Evolutionary conservation across 2,329 filamentous ascomycete genomes (phyloP), one percentile per base, ranked within the genome.

Genomic region (Sarocladiaceae sp.): DNA sequence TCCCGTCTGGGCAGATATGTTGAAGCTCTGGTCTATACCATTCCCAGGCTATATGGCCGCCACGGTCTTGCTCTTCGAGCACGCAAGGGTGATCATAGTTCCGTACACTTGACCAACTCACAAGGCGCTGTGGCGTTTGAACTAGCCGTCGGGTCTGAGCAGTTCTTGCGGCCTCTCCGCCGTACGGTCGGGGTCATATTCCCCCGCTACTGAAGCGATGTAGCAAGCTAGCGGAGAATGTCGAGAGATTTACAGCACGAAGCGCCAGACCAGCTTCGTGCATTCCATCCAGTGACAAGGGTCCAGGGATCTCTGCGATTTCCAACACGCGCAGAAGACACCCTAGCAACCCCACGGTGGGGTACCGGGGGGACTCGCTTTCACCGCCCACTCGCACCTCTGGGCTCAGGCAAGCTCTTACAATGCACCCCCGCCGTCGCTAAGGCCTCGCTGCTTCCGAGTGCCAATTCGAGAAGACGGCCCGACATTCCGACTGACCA

Each of bases 361-460:
- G 44, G 44, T 48, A 31, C 44, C 44, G 12, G 23, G 44, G n/a
- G 26, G 33, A n/a, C n/a, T n/a, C 33, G 28, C 26, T 17, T 33
- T 31, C 44, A 33, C 25, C 28, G 44, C 44, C 44, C 28, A 48
- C 44, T 31, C 44, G 28, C 44, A 48, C 44, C 44, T 22, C 13
- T 42, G n/a, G n/a, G n/a, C n/a, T 22, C 37, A 10, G 40, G 26
- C 25, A 46, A 46, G 40, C 40, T 46, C 40, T 28, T n/a, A 15
- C 40, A 8, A 48, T 20, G 26, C 44, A 48, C 25, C 26, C 44
- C 44, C 28, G n/a, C n/a, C n/a, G 26, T 48, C 44, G 44, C 44
- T 48, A 48, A 48, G 44, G 44, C 44, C 33, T 48, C 23, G 44
- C 44, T 48, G 26, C 44, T 48, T 48, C 44, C 44, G 44, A 48